Percentiles rank a stretch among this genome's conserved stretches.
Conservation (phyloP, 73 alveolate species). For the Tetrahymena elliotti region DNA sequence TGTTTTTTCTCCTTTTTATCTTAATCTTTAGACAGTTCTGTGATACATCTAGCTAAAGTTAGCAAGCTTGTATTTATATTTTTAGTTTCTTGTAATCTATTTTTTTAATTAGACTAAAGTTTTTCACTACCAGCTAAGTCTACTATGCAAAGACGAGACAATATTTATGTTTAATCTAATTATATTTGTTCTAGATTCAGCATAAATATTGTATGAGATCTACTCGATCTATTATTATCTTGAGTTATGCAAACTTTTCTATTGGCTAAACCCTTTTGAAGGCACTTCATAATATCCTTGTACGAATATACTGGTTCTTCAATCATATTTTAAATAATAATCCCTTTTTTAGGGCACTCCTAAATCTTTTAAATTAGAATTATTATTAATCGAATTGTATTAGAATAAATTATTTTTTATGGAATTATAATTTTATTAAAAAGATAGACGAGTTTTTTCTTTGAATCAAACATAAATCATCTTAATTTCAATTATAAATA, state of each 20-base stretch:
- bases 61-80: slow-evolving; percentile 73
- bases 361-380: slow-evolving; percentile 38
- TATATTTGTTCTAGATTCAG: slow-evolving; percentile 69
- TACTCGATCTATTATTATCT: slow-evolving; percentile 83
- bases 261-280: slow-evolving; percentile 73
- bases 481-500: slow-evolving; percentile 50
- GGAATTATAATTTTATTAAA: too few relatives aligned
- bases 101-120: slow-evolving; percentile 77
- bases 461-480: slow-evolving; percentile 29
- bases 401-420: too few relatives aligned
- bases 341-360: slow-evolving; percentile 24
- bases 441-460: background rate
- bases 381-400: too few relatives aligned
- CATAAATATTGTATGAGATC: slow-evolving; percentile 88
- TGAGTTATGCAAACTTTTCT: slow-evolving; percentile 84
- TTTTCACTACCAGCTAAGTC: slow-evolving; percentile 94
- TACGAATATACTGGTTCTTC: slow-evolving; percentile 62
- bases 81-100: slow-evolving; percentile 80
- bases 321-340: slow-evolving; percentile 53
- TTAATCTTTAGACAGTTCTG: slow-evolving; percentile 62
- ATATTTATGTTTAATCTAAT: slow-evolving; percentile 59
- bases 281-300: slow-evolving; percentile 62
- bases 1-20: slow-evolving; percentile 37
- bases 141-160: slow-evolving; percentile 77
- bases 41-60: slow-evolving; percentile 77